Conservation (phyloP, 331 rosid genomes). For the Acacia pycnantha region DNA sequence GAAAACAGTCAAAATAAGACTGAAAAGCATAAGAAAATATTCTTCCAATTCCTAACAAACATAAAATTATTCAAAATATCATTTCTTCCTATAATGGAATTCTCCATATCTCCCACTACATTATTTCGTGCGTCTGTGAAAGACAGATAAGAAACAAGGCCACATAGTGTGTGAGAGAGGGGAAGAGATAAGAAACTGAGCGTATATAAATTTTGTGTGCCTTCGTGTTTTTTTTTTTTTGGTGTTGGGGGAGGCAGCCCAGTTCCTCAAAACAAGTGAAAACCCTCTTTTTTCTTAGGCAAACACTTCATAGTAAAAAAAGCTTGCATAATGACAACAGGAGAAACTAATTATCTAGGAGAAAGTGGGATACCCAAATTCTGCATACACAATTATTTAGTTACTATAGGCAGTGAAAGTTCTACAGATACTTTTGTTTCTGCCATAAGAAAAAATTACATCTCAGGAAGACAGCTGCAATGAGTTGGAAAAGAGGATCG, state of each 20-base stretch:
- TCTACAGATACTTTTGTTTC: background rate
- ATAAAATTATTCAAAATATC: background rate
- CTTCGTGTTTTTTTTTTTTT: accelerated
- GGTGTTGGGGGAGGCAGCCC: background rate
- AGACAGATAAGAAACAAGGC: background rate
- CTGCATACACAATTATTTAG: background rate
- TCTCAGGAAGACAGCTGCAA: background rate
- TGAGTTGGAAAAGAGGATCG: background rate
- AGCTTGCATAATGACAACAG: background rate
- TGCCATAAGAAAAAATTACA: background rate
- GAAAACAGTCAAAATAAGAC: background rate
- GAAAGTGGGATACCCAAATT: background rate
- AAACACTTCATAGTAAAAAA: background rate
- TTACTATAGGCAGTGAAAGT: background rate
- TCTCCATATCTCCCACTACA: background rate
- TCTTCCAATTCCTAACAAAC: background rate
- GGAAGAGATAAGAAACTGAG: too few relatives aligned
- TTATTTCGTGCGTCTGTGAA: background rate
- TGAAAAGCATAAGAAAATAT: background rate
- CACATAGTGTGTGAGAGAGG: background rate
- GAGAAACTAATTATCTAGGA: too few relatives aligned
- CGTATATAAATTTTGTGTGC: too few relatives aligned
- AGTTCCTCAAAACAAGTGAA: background rate
- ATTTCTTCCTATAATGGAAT: background rate
- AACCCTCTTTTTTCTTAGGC: background rate